A percentile compares a stretch with the other conserved stretches of the same genome.
These are phyloP conservation scores for Gastroboletus turbinatus DNA, from an alignment of 1,284 basidiomycete genomes.

Conservation along the genomic window DNA sequence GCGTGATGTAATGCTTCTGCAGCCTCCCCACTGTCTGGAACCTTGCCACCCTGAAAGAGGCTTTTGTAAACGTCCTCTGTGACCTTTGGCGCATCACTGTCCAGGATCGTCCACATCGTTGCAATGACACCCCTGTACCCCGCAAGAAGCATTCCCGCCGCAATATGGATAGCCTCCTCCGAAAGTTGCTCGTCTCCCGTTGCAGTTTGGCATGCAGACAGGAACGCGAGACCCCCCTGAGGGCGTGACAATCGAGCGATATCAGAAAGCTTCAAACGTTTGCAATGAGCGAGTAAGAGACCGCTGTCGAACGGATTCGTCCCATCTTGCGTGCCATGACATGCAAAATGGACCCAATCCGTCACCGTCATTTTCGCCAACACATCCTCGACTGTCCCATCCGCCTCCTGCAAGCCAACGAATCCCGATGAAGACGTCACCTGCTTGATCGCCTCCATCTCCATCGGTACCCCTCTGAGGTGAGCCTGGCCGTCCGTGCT, in stretches of 20 bases:
- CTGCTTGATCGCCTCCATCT: conserved; percentile 2
- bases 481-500: conserved; percentile 2
- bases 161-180: neutral
- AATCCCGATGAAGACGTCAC: neutral
- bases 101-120: neutral
- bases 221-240: neutral
- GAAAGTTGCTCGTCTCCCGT: neutral
- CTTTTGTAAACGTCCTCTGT: neutral
- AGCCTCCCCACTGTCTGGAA: neutral
- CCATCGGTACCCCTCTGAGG: neutral
- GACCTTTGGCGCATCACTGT: conserved; percentile 1
- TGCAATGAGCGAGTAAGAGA: neutral
- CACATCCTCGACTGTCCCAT: conserved; percentile 8
- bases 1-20: neutral
- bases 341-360: neutral
- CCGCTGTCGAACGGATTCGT: neutral
- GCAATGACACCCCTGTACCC: neutral
- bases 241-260: neutral
- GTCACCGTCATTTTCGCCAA: neutral
- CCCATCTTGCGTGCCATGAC: neutral
- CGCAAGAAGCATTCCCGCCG: neutral
- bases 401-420: conserved; percentile 1
- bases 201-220: neutral
- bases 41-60: neutral
- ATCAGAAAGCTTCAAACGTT: neutral